A percentile compares a stretch with the other conserved stretches of the same genome.
Conservation (phyloP, 306 rosid genomes). For the Malus asiatica region DNA sequence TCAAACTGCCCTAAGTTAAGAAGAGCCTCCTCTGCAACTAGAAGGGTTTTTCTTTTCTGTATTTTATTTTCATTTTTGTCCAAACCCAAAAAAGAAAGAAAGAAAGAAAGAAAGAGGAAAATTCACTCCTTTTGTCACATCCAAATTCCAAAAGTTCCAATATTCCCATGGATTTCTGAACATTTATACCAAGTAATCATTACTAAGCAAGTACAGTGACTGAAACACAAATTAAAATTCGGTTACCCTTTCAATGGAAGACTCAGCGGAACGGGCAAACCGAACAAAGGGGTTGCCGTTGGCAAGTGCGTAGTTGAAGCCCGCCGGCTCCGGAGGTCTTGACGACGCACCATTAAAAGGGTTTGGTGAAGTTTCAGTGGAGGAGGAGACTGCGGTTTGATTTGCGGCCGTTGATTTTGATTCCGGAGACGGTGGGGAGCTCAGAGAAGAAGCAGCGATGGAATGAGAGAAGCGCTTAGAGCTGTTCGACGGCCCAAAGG, state of each 20-base stretch:
- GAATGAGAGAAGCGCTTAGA: constrained; percentile 18
- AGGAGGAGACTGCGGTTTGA: constrained; percentile 27
- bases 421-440: constrained; percentile 54
- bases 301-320: constrained; percentile 38
- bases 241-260: constrained; percentile 77
- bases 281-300: constrained; percentile 39
- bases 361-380: constrained; percentile 27
- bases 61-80: background rate
- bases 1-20: no score
- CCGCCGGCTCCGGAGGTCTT: constrained; percentile 29
- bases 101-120: background rate
- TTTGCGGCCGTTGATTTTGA: constrained; percentile 35
- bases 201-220: background rate
- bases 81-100: background rate
- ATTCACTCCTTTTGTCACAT: background rate
- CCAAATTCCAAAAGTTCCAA: background rate
- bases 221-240: background rate
- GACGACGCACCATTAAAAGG: constrained; percentile 36
- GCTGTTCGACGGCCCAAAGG: constrained; percentile 8
- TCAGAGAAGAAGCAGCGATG: constrained; percentile 45
- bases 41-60: background rate
- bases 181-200: background rate
- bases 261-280: constrained; percentile 55
- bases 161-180: background rate
- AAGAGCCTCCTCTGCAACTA: no score